These are phyloP conservation scores for Nemania bipapillata DNA, from an alignment of 2,329 filamentous ascomycete genomes.

Conservation along the genomic window DNA sequence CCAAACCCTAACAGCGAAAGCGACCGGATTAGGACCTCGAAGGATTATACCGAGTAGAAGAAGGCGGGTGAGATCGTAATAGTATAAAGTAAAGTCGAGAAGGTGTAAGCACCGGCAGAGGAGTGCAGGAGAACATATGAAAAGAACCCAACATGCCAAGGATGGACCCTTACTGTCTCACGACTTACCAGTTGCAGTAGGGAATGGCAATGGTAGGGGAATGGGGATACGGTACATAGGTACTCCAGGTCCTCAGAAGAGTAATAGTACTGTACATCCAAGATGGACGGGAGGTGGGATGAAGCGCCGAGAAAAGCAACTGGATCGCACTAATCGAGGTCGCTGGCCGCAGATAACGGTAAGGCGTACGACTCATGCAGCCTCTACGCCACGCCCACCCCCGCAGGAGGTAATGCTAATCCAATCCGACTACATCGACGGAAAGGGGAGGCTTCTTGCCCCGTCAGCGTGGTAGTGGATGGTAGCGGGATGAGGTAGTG, in stretches of 20 bases:
- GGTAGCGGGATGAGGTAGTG: too few species aligned
- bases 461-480: constrained; percentile 31
- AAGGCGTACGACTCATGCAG: constrained; percentile 28
- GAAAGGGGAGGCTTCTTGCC: background rate
- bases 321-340: constrained; percentile 8
- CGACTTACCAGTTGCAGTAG: constrained; percentile 11
- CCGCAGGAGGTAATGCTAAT: constrained; percentile 10
- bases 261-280: constrained; percentile 4
- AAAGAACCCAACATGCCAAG: constrained; percentile 28
- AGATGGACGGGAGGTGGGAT: constrained; percentile 11
- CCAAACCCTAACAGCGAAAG: background rate
- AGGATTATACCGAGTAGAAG: constrained; percentile 4
- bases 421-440: constrained; percentile 12
- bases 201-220: background rate
- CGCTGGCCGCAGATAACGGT: constrained; percentile 34
- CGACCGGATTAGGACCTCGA: background rate
- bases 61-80: background rate
- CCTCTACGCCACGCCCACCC: constrained; percentile 20
- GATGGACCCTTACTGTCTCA: constrained; percentile 32
- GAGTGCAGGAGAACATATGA: constrained; percentile 23
- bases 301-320: constrained; percentile 35
- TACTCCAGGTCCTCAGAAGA: background rate
- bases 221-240: constrained; percentile 19
- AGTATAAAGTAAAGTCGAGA: background rate
- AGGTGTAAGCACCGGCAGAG: background rate